A percentile compares a stretch with the other conserved stretches of the same genome.
Evolutionary conservation across 2,329 filamentous ascomycete species (phyloP).

Genomic region (Aspergillus alliaceus): DNA sequence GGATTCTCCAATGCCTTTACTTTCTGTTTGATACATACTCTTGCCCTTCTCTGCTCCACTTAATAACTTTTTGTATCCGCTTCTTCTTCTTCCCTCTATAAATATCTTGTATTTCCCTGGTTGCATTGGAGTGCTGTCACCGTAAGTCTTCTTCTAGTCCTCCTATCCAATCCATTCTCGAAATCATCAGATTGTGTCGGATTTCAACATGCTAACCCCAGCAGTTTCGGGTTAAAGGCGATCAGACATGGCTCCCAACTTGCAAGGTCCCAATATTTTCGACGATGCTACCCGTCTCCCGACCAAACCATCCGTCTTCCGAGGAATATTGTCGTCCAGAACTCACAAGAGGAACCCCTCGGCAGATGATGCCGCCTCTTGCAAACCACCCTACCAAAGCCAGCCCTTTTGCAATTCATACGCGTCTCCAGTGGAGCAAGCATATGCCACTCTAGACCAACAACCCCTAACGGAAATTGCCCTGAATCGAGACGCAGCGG

Average conservation of each 20-base stretch:
- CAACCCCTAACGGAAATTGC: conserved; percentile 40
- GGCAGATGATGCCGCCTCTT: conserved; percentile 29
- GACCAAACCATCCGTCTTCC: conserved; percentile 49
- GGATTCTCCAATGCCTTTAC: conserved; percentile 5
- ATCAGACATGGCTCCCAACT: conserved; percentile 35
- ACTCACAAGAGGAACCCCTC: conserved; percentile 50
- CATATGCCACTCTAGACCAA: conserved; percentile 41
- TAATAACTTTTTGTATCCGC: not conserved
- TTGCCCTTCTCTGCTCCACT: conserved; percentile 8
- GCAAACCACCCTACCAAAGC: conserved; percentile 37
- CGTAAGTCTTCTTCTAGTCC: conserved; percentile 15
- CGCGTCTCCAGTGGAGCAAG: conserved; percentile 49
- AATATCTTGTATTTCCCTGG: not conserved
- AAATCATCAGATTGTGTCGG: not conserved
- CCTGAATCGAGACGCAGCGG: conserved; percentile 35
- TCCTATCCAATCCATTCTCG: conserved; percentile 8
- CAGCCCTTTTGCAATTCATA: conserved; percentile 40
- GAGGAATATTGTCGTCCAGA: conserved; percentile 54
- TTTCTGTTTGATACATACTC: conserved; percentile 1
- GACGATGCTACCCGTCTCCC: conserved; percentile 37
- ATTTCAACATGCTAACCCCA: conserved; percentile 2
- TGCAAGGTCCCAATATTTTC: conserved; percentile 35
- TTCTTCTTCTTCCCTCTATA: not conserved
- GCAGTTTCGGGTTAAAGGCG: conserved; percentile 31
- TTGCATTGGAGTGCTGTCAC: conserved; percentile 10